Base-by-base conservation (phyloP, 176 grass and related monocot genomes). In the Microstegium vimineum region DNA sequence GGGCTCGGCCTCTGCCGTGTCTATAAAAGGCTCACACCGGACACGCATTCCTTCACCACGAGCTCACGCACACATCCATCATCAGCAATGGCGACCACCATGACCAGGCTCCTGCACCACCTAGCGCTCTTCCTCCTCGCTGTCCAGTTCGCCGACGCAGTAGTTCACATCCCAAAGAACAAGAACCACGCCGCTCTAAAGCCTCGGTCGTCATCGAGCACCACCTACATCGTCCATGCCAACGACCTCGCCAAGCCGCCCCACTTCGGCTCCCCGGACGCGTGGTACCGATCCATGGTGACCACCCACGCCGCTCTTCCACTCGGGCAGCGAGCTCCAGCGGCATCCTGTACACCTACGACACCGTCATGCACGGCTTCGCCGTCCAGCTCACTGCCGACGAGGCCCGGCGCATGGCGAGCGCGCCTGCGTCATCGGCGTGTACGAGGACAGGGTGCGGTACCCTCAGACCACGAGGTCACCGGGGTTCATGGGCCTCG, bases 281-380 rank as follows among this genome's bases (percentile, higher is more conserved):
- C 41, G 4, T 86, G 88, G 84, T 86, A 90, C 68, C 27, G 17
- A n/a, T 90, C 84, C 79, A 74, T 90, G 79, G 32, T 86, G 78
- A 49, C 63, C 46, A 33, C 81, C 23, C 45, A 79, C 74, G 27
- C 61, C 27, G n/a, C n/a, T 6, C 61, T 30, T 33, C 83, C 28
- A 37, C 52, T 49, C 63, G 34, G 4, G n/a, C 5, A 34, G 28
- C 20, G 32, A 54, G 16, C 65, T 5, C 52, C 54, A 17, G 36
- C 36, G 75, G 71, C 42, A 81, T 89, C 64, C 5, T 86, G 5
- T 86, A 92, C 78, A 86, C 73, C 13, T 89, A 92, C 79, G 73
- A 78, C 77, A 83, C 78, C 22, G 83, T 86, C 32, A 74, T 92
- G 40, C 83, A 92, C 12, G 86, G 90, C 11, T 92, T 92, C 43